A percentile compares a stretch with the other conserved stretches of the same genome.
Conservation (phyloP, 176 grass and related monocot genomes). For the Cymbopogon citratus region DNA sequence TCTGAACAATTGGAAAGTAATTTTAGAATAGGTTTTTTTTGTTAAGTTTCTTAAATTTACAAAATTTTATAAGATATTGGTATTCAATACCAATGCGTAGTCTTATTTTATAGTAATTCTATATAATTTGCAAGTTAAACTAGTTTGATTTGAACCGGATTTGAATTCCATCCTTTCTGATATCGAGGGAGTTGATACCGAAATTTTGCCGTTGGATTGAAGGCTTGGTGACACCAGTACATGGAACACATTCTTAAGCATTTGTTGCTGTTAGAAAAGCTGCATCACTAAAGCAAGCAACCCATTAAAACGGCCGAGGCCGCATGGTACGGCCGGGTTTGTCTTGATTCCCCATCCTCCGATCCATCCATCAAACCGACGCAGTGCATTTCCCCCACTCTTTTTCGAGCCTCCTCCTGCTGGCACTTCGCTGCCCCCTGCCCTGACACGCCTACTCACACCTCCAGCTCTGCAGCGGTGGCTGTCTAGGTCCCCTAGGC, state of each 20-base stretch:
- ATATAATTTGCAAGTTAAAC: too few relatives aligned
- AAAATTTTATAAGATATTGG: too few relatives aligned
- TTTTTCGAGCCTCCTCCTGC: constrained; percentile 32
- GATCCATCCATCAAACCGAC: neutral
- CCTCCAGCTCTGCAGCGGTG: constrained; percentile 20
- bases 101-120: too few relatives aligned
- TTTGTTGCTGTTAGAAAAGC: neutral
- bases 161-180: too few relatives aligned
- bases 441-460: constrained; percentile 18
- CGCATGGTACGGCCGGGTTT: constrained; percentile 18
- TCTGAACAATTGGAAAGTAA: too few relatives aligned
- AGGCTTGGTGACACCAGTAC: neutral
- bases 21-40: too few relatives aligned
- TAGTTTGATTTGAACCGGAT: too few relatives aligned
- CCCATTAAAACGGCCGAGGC: neutral
- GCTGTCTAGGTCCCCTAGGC: constrained; percentile 37
- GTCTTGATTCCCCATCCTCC: constrained; percentile 13
- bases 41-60: too few relatives aligned
- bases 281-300: constrained; percentile 10
- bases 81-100: too few relatives aligned
- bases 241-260: neutral
- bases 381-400: neutral
- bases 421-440: constrained; percentile 10
- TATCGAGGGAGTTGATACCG: too few relatives aligned
- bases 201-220: neutral